Base-by-base conservation (phyloP, 2,329 filamentous ascomycete genomes). In the Aspergillus novoparasiticus region DNA sequence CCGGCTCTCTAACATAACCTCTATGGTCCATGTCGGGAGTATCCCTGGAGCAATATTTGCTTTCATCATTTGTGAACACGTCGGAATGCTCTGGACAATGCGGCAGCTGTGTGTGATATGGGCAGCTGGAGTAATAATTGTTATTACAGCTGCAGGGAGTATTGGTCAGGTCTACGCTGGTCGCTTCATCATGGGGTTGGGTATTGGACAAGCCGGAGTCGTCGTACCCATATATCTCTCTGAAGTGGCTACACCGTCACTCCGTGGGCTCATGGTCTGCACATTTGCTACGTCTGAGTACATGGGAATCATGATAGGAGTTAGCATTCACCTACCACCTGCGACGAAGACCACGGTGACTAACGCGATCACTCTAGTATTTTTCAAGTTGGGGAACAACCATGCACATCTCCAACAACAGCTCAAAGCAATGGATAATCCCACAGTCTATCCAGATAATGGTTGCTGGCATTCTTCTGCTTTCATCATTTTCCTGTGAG, bases 171-270 rank as follows among this genome's bases (percentile, higher is more conserved):
- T 76, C 9, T 76, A 76, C 32, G 73, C 71, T 3, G 75, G 73
- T 9, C 68, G 74, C 5, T 74, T 76, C 43, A 69, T 78, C 12
- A 71, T 72, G 58, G 75, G 75, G 3, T 57, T 78, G 3, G 75
- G 75, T 2, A 71, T 75, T 39, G 74, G 75, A 8, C 69, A 75
- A 36, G 87, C 92, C 1, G 93, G 93, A 0, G 93, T 97, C 28
- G 90, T 96, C 32, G 92, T 94, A 1, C 94, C 94, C 0, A 84
- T 97, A 10, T 97, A 96, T 81, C 93, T 97, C 71, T 92, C 91
- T 55, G 94, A 97, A 77, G 85, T 96, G 26, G 88, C 93, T 0
- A 93, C 93, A 1, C 86, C 86, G 0, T 79, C 83, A 16, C 85
- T 89, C 71, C 87, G 89, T 51, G 92, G 92, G 10, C 86, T 94